A percentile compares a stretch with the other conserved stretches of the same genome.
Conservation (phyloP, 306 rosid species). For the Casuarina cunninghamiana region DNA sequence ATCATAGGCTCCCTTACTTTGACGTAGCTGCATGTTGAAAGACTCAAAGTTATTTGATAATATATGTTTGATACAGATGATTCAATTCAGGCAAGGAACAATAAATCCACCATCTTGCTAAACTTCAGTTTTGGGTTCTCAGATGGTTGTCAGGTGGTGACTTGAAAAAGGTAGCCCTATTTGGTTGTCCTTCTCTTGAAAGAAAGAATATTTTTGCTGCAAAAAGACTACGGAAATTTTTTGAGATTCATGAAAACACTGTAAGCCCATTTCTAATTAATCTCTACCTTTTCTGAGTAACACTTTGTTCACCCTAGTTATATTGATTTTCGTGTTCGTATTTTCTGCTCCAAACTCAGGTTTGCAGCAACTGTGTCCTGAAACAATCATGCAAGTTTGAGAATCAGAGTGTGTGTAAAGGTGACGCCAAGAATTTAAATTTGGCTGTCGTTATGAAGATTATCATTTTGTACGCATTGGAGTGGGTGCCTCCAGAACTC, state of each 20-base stretch:
- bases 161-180: conserved; percentile 57
- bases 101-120: neutral
- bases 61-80: neutral
- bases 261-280: conserved; percentile 20
- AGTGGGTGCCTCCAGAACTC: conserved; percentile 45
- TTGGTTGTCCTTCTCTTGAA: conserved; percentile 66
- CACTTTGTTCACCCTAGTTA: neutral
- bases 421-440: conserved; percentile 41
- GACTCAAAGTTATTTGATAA: neutral
- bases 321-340: neutral
- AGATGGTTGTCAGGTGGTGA: conserved; percentile 86
- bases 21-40: no score
- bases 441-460: conserved; percentile 47
- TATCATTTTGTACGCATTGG: conserved; percentile 52
- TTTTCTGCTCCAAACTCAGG: conserved; percentile 30
- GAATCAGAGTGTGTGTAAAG: conserved; percentile 57
- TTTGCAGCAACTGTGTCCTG: conserved; percentile 47
- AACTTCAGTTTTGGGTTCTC: conserved; percentile 34
- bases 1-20: neutral
- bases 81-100: neutral
- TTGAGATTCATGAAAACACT: conserved; percentile 58
- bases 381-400: conserved; percentile 45
- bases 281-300: neutral
- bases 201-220: conserved; percentile 46
- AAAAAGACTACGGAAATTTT: conserved; percentile 62